These are phyloP conservation scores for Beauveria scarabaeidicola DNA, from an alignment of 2,329 filamentous ascomycete genomes.

Conservation along the genomic window DNA sequence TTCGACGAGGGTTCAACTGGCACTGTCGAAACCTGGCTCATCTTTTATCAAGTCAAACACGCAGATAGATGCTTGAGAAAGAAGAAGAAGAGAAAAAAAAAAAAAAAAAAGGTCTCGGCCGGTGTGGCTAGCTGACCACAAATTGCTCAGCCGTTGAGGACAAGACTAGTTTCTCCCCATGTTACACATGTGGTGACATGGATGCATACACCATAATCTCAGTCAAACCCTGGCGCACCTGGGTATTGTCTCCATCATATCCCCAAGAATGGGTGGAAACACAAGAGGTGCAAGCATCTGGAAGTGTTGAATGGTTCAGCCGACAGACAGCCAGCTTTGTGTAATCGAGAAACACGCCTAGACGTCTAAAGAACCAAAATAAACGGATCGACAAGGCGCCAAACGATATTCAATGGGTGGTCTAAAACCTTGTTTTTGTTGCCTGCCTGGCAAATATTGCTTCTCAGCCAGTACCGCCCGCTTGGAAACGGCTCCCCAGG, in stretches of 20 bases:
- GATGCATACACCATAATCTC: not conserved
- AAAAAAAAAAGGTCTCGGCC: not conserved
- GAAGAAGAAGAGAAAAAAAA: not conserved
- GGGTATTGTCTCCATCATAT: no score
- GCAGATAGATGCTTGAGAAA: not conserved
- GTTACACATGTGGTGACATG: not conserved
- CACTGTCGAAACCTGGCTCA: not conserved
- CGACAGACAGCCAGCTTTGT: not conserved
- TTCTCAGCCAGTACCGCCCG: not conserved
- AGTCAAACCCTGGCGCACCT: not conserved
- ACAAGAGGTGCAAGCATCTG: no score
- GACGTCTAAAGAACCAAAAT: not conserved
- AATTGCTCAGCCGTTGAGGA: not conserved
- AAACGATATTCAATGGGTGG: no score
- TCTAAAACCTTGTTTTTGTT: not conserved
- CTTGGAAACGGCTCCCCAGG: no score
- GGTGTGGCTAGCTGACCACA: not conserved
- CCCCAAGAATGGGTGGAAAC: no score
- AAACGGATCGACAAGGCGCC: not conserved
- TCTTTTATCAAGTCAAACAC: not conserved
- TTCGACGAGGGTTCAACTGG: no score
- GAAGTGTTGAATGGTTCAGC: no score
- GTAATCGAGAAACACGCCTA: conserved; percentile 1
- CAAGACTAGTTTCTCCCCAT: not conserved
- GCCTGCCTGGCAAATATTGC: not conserved